These are phyloP conservation scores for Schwanniomyces vanrijiae DNA, from an alignment of 805 yeast genomes.

Conservation along the genomic window DNA sequence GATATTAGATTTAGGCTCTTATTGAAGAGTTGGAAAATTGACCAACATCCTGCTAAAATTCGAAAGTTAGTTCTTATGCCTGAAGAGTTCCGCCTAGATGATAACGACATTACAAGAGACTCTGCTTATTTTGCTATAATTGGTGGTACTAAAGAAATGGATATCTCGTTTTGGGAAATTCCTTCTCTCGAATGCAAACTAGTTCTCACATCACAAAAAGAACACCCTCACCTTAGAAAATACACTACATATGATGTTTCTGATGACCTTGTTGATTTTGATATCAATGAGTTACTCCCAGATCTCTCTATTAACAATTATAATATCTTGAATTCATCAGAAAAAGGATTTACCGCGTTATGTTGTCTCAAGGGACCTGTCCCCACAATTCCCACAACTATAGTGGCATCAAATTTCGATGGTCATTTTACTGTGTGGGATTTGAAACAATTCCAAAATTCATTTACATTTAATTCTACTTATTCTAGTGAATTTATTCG, in stretches of 20 bases:
- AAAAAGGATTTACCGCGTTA: background rate
- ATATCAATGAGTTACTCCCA: conserved; percentile 14
- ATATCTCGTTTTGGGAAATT: conserved; percentile 74
- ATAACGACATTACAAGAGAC: conserved; percentile 15
- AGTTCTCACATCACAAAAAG: conserved; percentile 20
- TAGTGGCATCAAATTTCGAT: conserved; percentile 26
- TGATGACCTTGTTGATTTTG: conserved; percentile 6
- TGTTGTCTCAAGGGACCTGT: background rate
- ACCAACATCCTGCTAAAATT: conserved; percentile 39
- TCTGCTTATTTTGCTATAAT: conserved; percentile 9
- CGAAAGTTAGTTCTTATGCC: conserved; percentile 47
- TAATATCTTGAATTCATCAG: background rate
- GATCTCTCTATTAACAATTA: background rate
- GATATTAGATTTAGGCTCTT: conserved; percentile 67
- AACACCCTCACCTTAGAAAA: conserved; percentile 18
- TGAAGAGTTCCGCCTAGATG: conserved; percentile 26
- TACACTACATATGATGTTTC: conserved; percentile 23
- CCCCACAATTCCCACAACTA: conserved; percentile 7
- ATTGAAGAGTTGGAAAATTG: conserved; percentile 63
- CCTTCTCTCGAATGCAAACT: conserved; percentile 58
- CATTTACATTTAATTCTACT: conserved; percentile 9
- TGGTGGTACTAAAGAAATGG: conserved; percentile 32
- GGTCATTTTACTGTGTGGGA: conserved; percentile 30
- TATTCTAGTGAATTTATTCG: background rate
- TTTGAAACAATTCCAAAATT: conserved; percentile 12